phyloP scores from a whole-genome alignment of 768 basidiomycete genomes.

The Strobilomyces confusus region DNA sequence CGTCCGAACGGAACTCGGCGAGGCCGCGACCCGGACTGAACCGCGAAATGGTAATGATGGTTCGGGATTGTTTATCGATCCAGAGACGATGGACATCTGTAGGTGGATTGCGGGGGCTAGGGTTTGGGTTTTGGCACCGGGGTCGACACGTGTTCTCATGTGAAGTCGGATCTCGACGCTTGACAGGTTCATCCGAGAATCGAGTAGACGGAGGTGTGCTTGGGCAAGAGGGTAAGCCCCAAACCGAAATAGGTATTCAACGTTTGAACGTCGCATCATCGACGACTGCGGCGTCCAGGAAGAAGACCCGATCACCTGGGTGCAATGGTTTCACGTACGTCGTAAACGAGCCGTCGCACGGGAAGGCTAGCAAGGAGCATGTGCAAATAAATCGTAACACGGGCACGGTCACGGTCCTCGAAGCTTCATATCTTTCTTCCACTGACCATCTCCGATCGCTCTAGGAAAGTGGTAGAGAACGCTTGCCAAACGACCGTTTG shows the following conservation, averaged over 20 bases:
- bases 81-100: not conserved
- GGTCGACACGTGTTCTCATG: not conserved
- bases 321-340: too few relatives aligned
- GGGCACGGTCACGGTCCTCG: not conserved
- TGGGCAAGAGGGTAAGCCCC: not conserved
- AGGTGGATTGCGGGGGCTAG: not conserved
- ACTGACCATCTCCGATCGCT: not conserved
- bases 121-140: not conserved
- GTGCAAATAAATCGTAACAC: not conserved
- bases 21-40: not conserved
- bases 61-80: not conserved
- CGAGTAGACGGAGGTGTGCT: not conserved
- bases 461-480: not conserved
- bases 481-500: too few relatives aligned
- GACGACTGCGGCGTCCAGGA: not conserved
- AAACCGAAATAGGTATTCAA: too few relatives aligned
- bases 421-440: not conserved
- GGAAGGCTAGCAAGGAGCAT: too few relatives aligned
- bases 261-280: not conserved
- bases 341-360: too few relatives aligned
- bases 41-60: too few relatives aligned
- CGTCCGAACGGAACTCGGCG: not conserved
- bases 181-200: not conserved
- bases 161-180: not conserved
- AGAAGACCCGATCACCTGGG: too few relatives aligned